Base-by-base conservation (phyloP, 2,329 filamentous ascomycete species). In the Aspergillus phoenicis region DNA sequence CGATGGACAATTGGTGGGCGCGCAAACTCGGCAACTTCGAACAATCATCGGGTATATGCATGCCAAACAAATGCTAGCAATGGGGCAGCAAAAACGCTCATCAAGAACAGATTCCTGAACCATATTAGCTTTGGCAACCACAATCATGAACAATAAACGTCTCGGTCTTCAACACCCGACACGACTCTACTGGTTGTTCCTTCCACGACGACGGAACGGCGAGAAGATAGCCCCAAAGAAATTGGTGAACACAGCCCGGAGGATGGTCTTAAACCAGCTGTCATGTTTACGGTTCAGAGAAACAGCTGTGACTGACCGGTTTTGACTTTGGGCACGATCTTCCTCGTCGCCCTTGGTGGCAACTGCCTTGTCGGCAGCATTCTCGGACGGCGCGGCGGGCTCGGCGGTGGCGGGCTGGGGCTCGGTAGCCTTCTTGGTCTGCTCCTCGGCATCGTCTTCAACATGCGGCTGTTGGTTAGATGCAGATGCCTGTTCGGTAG, bases 361-460 rank as follows among this genome's bases (percentile, higher is more conserved):
- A 11, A 56, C 54, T 22, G 60, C 45, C 38, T 66, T 60, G 47
- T 61, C 51, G 26, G 55, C 28, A 36, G 62, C 56, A 36, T 13
- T 36, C 33, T 61, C 55, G 28, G 47, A 54, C 52, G 63, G 52
- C 20, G 54, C 41, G 43, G 61, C 54, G 13, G 60, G 13, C 56
- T 36, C 33, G 33, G 26, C 26, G 26, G 33, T 13, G 33, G 33
- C 11, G 33, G 33, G 33, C 45, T 67, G 53, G 38, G 64, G 49
- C 60, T 62, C 57, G 39, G 55, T 54, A 30, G 57, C 60, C 58
- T 64, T 61, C 52, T 63, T 56, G 13, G 57, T 33, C 24, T 65
- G 48, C 30, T 55, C 61, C 8, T 65, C 62, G 26, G 60, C 36
- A 24, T 49, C 56, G n/a, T 56, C 61, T 90, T 57, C 91, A 94